Conservation (phyloP, 2,329 filamentous ascomycete species). For the Orbilia ellipsospora region DNA sequence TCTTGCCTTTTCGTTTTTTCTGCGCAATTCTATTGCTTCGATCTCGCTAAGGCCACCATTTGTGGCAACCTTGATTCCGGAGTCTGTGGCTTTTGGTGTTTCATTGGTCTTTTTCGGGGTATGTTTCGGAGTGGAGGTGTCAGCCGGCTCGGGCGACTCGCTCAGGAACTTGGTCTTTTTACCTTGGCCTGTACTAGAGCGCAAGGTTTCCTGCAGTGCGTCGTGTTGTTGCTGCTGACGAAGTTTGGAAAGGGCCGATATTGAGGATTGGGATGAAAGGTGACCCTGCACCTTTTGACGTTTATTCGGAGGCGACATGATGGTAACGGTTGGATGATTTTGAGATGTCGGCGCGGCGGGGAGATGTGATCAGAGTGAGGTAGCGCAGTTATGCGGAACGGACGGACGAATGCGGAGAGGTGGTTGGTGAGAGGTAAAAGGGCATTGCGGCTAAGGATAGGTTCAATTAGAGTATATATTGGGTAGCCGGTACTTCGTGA, state of each 20-base stretch:
- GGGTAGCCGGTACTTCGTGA: no score
- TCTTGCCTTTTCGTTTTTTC: slow-evolving; percentile 51
- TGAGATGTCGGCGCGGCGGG: not conserved
- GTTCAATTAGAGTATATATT: no score
- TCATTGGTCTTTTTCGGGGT: not conserved
- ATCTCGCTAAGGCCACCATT: slow-evolving; percentile 43
- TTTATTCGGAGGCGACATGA: slow-evolving; percentile 42
- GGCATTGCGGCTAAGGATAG: slow-evolving; percentile 19
- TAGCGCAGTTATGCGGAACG: slow-evolving; percentile 13
- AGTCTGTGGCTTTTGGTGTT: not conserved
- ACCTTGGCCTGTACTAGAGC: slow-evolving; percentile 40
- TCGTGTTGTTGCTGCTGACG: slow-evolving; percentile 33
- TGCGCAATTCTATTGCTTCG: slow-evolving; percentile 43
- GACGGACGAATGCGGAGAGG: slow-evolving; percentile 3
- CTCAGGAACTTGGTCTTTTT: slow-evolving; percentile 34
- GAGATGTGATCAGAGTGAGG: slow-evolving; percentile 6
- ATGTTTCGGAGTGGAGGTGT: slow-evolving; percentile 5
- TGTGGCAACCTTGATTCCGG: not conserved
- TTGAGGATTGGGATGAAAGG: slow-evolving; percentile 9
- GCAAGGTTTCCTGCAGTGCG: slow-evolving; percentile 31
- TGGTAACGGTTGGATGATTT: not conserved
- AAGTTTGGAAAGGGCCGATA: slow-evolving; percentile 29
- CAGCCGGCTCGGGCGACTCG: slow-evolving; percentile 37
- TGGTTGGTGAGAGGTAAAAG: slow-evolving; percentile 10
- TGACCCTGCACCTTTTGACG: slow-evolving; percentile 26